Evolutionary conservation across 2,329 filamentous ascomycete species (phyloP), one percentile per base, ranked within the genome.

Genomic region (Aspergillus awamori): DNA sequence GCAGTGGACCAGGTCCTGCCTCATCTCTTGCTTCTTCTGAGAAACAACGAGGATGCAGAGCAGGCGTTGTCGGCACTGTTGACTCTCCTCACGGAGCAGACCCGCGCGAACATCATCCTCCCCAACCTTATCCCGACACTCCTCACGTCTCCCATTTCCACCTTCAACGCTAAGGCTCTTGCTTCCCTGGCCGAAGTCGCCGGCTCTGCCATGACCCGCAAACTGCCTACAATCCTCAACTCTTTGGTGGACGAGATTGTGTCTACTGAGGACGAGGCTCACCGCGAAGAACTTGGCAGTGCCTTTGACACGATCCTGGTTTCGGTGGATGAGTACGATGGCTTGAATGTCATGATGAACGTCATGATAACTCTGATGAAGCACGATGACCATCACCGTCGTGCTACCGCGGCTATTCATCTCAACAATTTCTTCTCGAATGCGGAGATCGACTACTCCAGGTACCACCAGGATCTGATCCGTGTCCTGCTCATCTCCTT

Each of bases 1-100:
- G 93, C 93, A 57, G 91, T 99, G 55, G 94, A 99, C 72, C 93
- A 98, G 74, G 95, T 99, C 24, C 83, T 99, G 65, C 96, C 96
- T 57, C 90, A 93, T 79, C 87, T 99, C 30, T 88, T 99, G 72
- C 94, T 87, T 73, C 85, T 98, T n/a, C 82, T 99, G 62, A 89
- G 93, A 58, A 90, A 89, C 52, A 91, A 97, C 60, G 87, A 90
- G 10, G 88, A 96, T 65, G 95, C 95, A 36, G 90, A 97, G 68
- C 96, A 97, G 76, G 95, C 95, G 8, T 83, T 99, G 20, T 91
- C 93, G 55, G 96, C 95, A 45, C 87, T 99, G 47, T 86, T 99
- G 64, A 99, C 95, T 0, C 85, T 99, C 22, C 88, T 99, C 65
- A 98, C 94, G 0, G 95, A 99, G 76, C 89, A 92, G 15, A 95